Evolutionary conservation across 176 grass and related monocot genomes (phyloP).

Genomic region (Triticum monococcum): DNA sequence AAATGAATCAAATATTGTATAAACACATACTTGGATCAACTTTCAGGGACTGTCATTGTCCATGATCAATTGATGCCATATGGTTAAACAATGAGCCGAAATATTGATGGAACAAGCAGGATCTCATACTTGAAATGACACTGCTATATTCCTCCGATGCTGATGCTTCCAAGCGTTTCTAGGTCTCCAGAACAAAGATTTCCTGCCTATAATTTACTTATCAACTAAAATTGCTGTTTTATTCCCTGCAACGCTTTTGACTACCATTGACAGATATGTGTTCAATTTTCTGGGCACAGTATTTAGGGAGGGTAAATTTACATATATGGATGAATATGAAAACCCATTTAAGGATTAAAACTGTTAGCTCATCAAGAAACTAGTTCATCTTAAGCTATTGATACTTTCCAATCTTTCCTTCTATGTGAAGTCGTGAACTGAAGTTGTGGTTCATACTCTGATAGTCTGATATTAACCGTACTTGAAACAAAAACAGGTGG

Average conservation of each 20-base stretch:
- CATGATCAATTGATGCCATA: neutral
- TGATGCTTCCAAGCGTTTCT: neutral
- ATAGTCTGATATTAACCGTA: conserved; percentile 9
- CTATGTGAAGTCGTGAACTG: conserved; percentile 4
- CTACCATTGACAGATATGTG: neutral
- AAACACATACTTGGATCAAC: conserved; percentile 6
- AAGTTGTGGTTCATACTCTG: neutral
- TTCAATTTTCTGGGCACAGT: neutral
- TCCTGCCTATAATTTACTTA: neutral
- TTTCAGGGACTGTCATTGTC: neutral
- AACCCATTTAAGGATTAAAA: neutral
- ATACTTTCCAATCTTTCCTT: neutral
- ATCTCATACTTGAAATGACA: neutral
- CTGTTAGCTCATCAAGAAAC: neutral
- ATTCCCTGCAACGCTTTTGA: neutral
- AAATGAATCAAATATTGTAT: conserved; percentile 8
- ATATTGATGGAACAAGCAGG: neutral
- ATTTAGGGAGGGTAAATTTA: neutral
- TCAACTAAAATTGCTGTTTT: conserved; percentile 7
- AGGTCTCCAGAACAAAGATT: neutral
- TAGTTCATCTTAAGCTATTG: neutral
- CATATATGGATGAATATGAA: neutral
- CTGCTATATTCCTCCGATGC: neutral
- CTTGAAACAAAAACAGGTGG: conserved; percentile 52
- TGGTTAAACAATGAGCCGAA: neutral